Evolutionary conservation across 768 basidiomycete genomes (phyloP).

Genomic region (Podaxis sp.): DNA sequence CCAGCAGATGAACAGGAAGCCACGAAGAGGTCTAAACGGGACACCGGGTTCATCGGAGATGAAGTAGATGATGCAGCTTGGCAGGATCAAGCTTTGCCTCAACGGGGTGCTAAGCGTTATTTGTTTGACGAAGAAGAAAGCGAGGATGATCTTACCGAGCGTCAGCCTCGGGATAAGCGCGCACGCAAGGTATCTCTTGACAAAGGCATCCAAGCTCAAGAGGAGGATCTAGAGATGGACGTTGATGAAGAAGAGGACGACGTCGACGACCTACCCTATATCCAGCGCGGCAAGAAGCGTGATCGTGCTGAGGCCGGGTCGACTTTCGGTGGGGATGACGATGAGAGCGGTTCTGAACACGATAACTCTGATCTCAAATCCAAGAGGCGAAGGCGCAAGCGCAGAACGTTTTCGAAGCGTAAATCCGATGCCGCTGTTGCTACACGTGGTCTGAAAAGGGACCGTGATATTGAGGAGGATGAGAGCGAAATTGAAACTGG

Average conservation of each 20-base stretch:
- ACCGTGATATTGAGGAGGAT: slow-evolving; percentile 52
- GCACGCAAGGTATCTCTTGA: slow-evolving; percentile 54
- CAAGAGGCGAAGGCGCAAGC: slow-evolving; percentile 52
- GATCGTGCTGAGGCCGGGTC: slow-evolving; percentile 74
- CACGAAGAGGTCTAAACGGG: slow-evolving; percentile 12
- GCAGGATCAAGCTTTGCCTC: slow-evolving; percentile 11
- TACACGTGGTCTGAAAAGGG: slow-evolving; percentile 64
- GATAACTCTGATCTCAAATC: slow-evolving; percentile 40
- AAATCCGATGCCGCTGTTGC: slow-evolving; percentile 43
- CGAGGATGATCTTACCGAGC: slow-evolving; percentile 32
- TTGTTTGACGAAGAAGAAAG: slow-evolving; percentile 47
- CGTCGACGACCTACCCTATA: slow-evolving; percentile 34
- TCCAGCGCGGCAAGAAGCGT: slow-evolving; percentile 67
- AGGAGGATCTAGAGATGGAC: slow-evolving; percentile 48
- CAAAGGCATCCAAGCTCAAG: slow-evolving; percentile 33
- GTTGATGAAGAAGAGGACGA: slow-evolving; percentile 40
- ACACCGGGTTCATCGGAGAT: not conserved
- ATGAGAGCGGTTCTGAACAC: slow-evolving; percentile 40
- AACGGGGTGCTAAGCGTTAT: slow-evolving; percentile 51
- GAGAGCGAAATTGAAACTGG: slow-evolving; percentile 43
- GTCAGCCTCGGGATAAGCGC: slow-evolving; percentile 49
- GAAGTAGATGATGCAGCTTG: slow-evolving; percentile 8
- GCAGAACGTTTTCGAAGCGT: slow-evolving; percentile 54
- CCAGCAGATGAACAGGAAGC: slow-evolving; percentile 16
- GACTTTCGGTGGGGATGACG: slow-evolving; percentile 65